Evolutionary conservation across 805 yeast genomes (phyloP).

Genomic region (Komagataella pseudopastoris): DNA sequence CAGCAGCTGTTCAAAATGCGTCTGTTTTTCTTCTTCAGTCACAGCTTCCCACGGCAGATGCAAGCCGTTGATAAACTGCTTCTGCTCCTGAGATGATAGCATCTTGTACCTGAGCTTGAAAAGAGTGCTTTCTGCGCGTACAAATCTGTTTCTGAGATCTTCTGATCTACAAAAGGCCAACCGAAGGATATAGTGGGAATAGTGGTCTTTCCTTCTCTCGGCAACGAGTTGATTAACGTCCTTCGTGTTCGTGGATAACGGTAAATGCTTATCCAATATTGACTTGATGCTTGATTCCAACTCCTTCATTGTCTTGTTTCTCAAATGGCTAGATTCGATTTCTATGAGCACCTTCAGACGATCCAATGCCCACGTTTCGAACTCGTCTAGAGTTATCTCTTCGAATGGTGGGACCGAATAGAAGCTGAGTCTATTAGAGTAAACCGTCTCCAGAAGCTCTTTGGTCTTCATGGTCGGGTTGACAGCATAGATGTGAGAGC

Average conservation of each 20-base stretch:
- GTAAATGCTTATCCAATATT: constrained; percentile 47
- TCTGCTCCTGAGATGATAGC: constrained; percentile 54
- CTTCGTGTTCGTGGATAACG: constrained; percentile 35
- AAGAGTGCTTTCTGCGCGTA: constrained; percentile 60
- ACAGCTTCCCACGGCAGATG: constrained; percentile 67
- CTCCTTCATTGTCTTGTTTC: constrained; percentile 53
- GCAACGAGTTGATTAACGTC: constrained; percentile 25
- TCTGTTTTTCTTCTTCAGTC: constrained; percentile 41
- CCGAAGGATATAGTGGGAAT: constrained; percentile 79
- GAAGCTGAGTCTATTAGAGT: constrained; percentile 55
- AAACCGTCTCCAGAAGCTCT: constrained; percentile 23
- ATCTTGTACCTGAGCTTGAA: constrained; percentile 61
- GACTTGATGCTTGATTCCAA: constrained; percentile 55
- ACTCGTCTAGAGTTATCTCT: constrained; percentile 84
- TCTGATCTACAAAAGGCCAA: constrained; percentile 82
- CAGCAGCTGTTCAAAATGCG: constrained; percentile 32
- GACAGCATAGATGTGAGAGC: constrained; percentile 6
- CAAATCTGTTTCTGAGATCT: constrained; percentile 70
- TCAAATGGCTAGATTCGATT: constrained; percentile 60
- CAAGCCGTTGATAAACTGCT: constrained; percentile 49
- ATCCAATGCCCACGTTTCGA: constrained; percentile 94
- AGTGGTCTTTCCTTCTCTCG: constrained; percentile 81
- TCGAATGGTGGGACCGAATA: constrained; percentile 67
- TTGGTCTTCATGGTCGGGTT: constrained; percentile 17
- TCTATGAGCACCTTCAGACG: constrained; percentile 73